Base-by-base conservation (phyloP, 2,329 filamentous ascomycete species). In the Knufia petricola region DNA sequence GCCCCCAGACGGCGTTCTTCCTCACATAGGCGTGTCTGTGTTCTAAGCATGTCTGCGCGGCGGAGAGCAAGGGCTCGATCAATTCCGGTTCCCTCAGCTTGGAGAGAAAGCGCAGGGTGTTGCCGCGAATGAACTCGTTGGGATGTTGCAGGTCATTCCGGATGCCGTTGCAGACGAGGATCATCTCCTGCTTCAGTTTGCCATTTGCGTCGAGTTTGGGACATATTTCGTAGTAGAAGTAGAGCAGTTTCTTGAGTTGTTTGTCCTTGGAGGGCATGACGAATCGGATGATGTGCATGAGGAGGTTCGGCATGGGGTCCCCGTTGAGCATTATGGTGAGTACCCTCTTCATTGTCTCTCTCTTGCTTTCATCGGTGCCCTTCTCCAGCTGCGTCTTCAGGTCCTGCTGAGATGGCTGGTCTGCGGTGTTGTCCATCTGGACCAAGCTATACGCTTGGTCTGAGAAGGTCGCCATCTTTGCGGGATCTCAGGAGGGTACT, bases 251-350 rank as follows among this genome's bases (percentile, higher is more conserved):
- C 79, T 98, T 98, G 61, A 98, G 75, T 36, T 84, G 75, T 73
- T 98, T 98, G 69, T 85, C 87, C 74, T 94, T 95, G 55, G 88
- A 95, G 12, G 92, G 92, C 92, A 98, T 98, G 61, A 98, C 89
- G 66, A 98, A 98, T 66, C 92, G 87, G 68, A 98, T 98, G 64
- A 98, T 98, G 73, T 96, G 92, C 92, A 98, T 98, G 60, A 98
- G 81, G 17, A 98, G 77, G 59, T 88, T 83, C 21, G 89, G 85
- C 84, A 98, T 92, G 34, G 92, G 83, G 64, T 98, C 90, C 59
- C 92, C 92, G 67, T 96, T 96, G 63, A 98, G 80, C 92, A 98
- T 96, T 64, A 95, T 81, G 55, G 87, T 94, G 30, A 59, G 51
- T 66, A 98, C 88, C 72, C 82, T 85, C 81, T 92, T 94, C 87